Percentiles rank a stretch among this genome's conserved stretches.
phyloP scores from a whole-genome alignment of 2,329 filamentous ascomycete genomes.

The Aspergillus pseudoglaucus region DNA sequence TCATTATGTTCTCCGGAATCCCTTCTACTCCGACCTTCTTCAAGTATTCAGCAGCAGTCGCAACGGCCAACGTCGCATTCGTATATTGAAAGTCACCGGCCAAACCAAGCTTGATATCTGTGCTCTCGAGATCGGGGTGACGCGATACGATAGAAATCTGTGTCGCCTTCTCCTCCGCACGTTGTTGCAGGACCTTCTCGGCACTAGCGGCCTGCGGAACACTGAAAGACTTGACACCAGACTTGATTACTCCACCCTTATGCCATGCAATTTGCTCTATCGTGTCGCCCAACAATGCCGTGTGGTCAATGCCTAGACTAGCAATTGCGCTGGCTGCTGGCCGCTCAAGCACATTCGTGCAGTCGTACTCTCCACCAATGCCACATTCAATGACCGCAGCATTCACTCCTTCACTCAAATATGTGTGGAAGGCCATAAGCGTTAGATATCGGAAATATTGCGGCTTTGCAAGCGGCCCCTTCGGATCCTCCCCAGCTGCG shows the following conservation, averaged over 20 bases:
- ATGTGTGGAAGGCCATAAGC: conserved; percentile 78
- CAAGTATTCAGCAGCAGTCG: conserved; percentile 39
- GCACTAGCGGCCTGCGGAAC: conserved; percentile 51
- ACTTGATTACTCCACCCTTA: conserved; percentile 81
- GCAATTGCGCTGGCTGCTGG: conserved; percentile 69
- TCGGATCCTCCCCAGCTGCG: conserved; percentile 47
- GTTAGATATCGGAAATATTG: conserved; percentile 92
- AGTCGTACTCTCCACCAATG: conserved; percentile 88
- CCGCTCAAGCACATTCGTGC: conserved; percentile 73
- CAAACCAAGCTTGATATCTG: conserved; percentile 50
- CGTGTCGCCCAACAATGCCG: conserved; percentile 69
- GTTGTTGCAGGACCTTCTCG: conserved; percentile 49
- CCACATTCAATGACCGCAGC: conserved; percentile 85
- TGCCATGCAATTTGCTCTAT: conserved; percentile 85
- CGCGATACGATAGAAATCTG: conserved; percentile 43
- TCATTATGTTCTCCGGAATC: conserved; percentile 32
- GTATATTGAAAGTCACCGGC: conserved; percentile 57
- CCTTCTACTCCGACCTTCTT: conserved; percentile 26
- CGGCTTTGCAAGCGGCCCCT: conserved; percentile 60
- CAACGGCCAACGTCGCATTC: conserved; percentile 57
- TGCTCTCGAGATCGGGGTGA: conserved; percentile 42
- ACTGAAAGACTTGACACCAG: conserved; percentile 57
- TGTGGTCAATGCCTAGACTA: conserved; percentile 79
- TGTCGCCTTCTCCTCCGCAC: conserved; percentile 46
- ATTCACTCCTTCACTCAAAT: conserved; percentile 66